phyloP scores from a whole-genome alignment of 441 rosid species.

The Rhodomyrtus psidioides region DNA sequence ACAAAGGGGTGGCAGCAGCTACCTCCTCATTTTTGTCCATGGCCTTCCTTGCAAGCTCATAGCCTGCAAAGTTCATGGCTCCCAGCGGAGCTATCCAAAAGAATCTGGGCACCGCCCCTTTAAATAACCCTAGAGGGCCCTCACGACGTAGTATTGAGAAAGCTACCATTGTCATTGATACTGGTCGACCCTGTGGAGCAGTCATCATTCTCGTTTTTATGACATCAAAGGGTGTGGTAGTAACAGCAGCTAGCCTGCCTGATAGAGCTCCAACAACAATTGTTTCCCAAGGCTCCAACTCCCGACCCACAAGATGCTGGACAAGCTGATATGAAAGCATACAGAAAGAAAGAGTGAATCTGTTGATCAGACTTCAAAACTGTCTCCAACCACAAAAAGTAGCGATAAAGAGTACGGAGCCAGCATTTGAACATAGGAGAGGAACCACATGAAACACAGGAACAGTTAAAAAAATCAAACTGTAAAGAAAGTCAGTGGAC shows the following conservation, averaged over 20 bases:
- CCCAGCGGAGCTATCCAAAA: conserved; percentile 99
- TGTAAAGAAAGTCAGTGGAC: not conserved
- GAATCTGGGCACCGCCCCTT: conserved; percentile 91
- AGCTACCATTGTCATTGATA: conserved; percentile 72
- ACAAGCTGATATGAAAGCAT: conserved; percentile 35
- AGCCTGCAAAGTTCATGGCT: conserved; percentile 99
- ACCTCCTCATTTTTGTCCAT: conserved; percentile 60
- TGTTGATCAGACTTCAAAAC: not conserved
- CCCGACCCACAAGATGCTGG: conserved; percentile 65
- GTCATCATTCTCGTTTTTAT: conserved; percentile 99
- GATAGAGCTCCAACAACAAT: conserved; percentile 86
- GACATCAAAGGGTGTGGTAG: conserved; percentile 93
- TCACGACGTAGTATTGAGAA: conserved; percentile 67
- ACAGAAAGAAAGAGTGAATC: not conserved
- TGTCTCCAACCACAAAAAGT: not conserved
- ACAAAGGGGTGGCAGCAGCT: conserved; percentile 7
- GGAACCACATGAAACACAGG: not conserved
- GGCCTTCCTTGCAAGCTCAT: conserved; percentile 85
- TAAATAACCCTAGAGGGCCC: conserved; percentile 90
- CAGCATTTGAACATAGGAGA: not conserved
- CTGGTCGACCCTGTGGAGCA: conserved; percentile 63
- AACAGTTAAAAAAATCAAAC: not conserved
- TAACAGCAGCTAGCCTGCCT: conserved; percentile 87
- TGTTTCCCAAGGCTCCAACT: conserved; percentile 92
- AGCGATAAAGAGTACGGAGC: not conserved